A percentile compares a stretch with the other conserved stretches of the same genome.
Conservation (phyloP, 208 protist species). For the Leishmania lainsoni region DNA sequence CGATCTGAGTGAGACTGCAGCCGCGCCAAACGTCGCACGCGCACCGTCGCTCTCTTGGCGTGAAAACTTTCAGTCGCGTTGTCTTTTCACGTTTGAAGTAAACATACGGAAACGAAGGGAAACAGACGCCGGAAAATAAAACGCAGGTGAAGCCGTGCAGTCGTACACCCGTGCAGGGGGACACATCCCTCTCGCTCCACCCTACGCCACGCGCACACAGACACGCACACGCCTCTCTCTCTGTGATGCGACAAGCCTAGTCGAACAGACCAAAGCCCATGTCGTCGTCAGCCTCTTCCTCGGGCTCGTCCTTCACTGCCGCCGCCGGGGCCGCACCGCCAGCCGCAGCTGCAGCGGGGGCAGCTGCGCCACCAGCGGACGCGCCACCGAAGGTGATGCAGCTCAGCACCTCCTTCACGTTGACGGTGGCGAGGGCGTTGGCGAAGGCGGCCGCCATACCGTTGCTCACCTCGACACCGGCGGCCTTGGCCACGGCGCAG, state of each 20-base stretch:
- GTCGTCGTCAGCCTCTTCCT: slow-evolving; percentile 87
- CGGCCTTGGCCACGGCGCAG: slow-evolving; percentile 73
- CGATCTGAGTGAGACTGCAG: no score
- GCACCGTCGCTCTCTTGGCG: no score
- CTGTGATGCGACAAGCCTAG: slow-evolving; percentile 43
- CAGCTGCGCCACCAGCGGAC: slow-evolving; percentile 43
- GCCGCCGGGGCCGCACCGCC: slow-evolving; percentile 44
- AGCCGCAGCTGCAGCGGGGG: slow-evolving; percentile 13
- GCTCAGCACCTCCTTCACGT: slow-evolving; percentile 63
- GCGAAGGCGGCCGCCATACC: slow-evolving; percentile 80
- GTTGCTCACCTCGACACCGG: slow-evolving; percentile 71
- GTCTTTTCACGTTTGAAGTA: neutral
- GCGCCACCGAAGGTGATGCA: slow-evolving; percentile 80
- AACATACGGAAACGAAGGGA: neutral
- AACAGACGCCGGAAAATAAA: neutral
- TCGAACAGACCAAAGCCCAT: slow-evolving; percentile 91
- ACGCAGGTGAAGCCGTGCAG: neutral
- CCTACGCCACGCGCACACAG: neutral
- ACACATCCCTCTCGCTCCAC: neutral
- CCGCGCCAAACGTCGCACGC: no score
- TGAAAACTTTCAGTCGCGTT: neutral
- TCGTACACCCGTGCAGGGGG: neutral
- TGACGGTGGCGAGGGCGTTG: slow-evolving; percentile 50
- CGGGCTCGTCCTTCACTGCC: slow-evolving; percentile 59
- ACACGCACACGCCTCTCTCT: neutral